phyloP scores from a whole-genome alignment of 2,329 filamentous ascomycete genomes.

The Seiridium unicorne region DNA sequence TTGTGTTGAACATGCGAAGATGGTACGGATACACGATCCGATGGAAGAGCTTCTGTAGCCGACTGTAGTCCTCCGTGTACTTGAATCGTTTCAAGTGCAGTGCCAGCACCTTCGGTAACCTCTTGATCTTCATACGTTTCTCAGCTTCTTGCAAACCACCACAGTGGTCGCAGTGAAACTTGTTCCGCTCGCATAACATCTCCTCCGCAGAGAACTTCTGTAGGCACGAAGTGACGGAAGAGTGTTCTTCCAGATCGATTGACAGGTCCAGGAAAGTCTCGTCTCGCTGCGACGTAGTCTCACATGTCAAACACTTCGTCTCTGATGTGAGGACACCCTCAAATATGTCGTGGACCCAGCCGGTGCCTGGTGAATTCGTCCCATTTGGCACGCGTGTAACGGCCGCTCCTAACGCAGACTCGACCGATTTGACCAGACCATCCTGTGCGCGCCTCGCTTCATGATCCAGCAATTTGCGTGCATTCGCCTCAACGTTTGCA shows the following conservation, averaged over 20 bases:
- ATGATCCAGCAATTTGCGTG: constrained; percentile 59
- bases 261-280: constrained; percentile 95
- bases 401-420: constrained; percentile 39
- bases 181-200: constrained; percentile 97
- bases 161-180: constrained; percentile 97
- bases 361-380: constrained; percentile 60
- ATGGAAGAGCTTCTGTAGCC: constrained; percentile 94
- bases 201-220: constrained; percentile 97
- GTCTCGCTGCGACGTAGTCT: constrained; percentile 91
- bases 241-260: constrained; percentile 92
- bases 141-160: constrained; percentile 96
- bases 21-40: constrained; percentile 97
- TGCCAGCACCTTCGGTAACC: constrained; percentile 84
- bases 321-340: constrained; percentile 94
- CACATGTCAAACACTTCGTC: constrained; percentile 93
- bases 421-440: constrained; percentile 51
- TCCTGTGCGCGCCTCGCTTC: constrained; percentile 38
- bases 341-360: constrained; percentile 97
- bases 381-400: constrained; percentile 33
- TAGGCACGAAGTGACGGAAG: constrained; percentile 92
- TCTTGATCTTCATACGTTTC: constrained; percentile 99
- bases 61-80: constrained; percentile 92
- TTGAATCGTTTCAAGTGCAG: constrained; percentile 97
- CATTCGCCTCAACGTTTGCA: constrained; percentile 86
- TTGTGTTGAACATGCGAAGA: constrained; percentile 94